Conservation (phyloP, 257 asterid species). For the Jacaranda mimosifolia region DNA sequence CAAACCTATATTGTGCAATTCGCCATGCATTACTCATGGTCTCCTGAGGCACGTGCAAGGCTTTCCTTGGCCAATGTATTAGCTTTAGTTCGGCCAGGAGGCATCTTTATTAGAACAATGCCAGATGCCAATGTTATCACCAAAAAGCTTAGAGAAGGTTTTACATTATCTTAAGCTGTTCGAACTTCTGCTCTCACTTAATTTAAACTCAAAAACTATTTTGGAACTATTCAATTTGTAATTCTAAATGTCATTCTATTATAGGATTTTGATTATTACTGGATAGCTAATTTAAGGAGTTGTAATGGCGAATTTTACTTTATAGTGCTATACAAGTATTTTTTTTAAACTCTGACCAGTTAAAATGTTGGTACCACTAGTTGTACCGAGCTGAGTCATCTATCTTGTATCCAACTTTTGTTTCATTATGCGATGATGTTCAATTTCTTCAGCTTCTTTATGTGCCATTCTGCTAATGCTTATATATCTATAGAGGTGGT, state of each 20-base stretch:
- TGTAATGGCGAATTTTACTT: neutral
- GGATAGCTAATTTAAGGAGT: neutral
- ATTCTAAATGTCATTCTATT: neutral
- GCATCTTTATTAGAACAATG: constrained; percentile 96
- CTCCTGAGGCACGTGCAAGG: constrained; percentile 97
- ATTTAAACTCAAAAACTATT: neutral
- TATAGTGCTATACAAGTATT: neutral
- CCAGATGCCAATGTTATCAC: constrained; percentile 97
- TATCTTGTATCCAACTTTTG: neutral
- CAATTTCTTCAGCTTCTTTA: neutral
- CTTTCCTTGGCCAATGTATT: constrained; percentile 94
- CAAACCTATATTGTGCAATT: constrained; percentile 64
- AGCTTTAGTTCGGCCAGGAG: constrained; percentile 97
- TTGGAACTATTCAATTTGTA: constrained; percentile 4
- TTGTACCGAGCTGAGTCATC: neutral
- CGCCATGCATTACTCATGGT: constrained; percentile 99
- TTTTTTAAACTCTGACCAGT: neutral
- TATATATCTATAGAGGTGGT: no score
- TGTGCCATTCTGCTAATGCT: no score
- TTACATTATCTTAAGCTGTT: constrained; percentile 30
- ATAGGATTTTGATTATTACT: neutral
- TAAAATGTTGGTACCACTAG: neutral
- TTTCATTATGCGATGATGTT: neutral
- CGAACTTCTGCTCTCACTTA: constrained; percentile 5
- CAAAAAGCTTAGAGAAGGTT: constrained; percentile 94